Base-by-base conservation (phyloP, 208 protist genomes). In the Spongospora subterranea region DNA sequence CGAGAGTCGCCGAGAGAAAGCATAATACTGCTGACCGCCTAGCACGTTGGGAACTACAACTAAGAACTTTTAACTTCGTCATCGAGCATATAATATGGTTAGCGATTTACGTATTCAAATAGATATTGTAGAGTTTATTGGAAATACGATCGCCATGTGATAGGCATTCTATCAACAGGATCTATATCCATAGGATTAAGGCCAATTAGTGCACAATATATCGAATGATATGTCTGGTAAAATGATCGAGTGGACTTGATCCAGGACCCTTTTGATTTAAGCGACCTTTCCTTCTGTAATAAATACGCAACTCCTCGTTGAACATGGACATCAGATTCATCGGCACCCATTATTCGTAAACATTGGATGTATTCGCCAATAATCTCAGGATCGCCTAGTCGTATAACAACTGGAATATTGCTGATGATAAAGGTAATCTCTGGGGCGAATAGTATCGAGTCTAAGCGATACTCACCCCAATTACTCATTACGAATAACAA, bases 231-330 rank as follows among this genome's bases (percentile, higher is more conserved):
- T 35, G 11, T 6, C 71, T 82, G 71, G n/a, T 82, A 82, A n/a
- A 82, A 82, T n/a, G 71, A 20, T 13, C 71, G 6, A 82, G n/a
- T 82, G 13, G 71, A n/a, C 35, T 82, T 82, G 17, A 82, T n/a
- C 71, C 71, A 82, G 71, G 6, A 39, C 71, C 71, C 71, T 82
- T 82, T 82, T 17, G 20, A 17, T n/a, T 82, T 82, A 6, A 82
- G 71, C n/a, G 71, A 39, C 40, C n/a, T 35, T n/a, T 82, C 71
- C n/a, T 82, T 82, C 71, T 82, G 71, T n/a, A 82, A 43, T 45
- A 82, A 43, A 43, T 82, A 82, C 17, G 35, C 71, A 13, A 82
- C 71, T 6, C 71, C 71, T 13, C n/a, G 6, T 35, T 43, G 71
- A 43, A 82, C 71, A 20, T 6, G 17, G 6, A 45, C 6, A 82